Base-by-base conservation (phyloP, 257 asterid species). In the Forsythia viridissima region DNA sequence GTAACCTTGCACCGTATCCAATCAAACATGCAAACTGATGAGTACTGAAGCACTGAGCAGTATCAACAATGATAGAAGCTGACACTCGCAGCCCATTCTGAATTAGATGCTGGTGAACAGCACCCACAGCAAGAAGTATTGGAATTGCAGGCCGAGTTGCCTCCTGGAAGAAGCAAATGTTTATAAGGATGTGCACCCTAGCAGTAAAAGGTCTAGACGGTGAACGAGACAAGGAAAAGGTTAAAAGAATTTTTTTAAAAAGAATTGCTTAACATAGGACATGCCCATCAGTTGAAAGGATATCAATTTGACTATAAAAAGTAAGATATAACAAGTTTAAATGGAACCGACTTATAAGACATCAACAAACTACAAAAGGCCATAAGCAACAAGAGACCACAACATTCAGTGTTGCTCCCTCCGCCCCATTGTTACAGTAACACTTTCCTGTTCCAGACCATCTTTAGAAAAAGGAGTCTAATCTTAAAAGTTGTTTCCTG, bases 31-130 rank as follows among this genome's bases (percentile, higher is more conserved):
- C 99, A 86, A 96, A 96, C 72, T 96, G 99, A 87, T 96, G 99
- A 80, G 99, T 96, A 75, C 99, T 96, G 89, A 96, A 96, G 96
- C 98, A 96, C 88, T 96, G 98, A 82, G 99, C 99, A 10, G 99
- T 96, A 84, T 96, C 98, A 79, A 97, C 99, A 83, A 96, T 84
- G 82, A 96, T 96, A 81, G 99, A 96, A 82, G 99, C 97, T 84
- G 95, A 96, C 96, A 96, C 91, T 76, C 99, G 85, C 78, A 96
- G 86, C 75, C 99, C 99, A 82, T 92, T 96, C 87, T 96, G 99
- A 86, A 96, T 96, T 79, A 96, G 89, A 88, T 96, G 97, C 89
- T 96, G 99, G 83, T 96, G 99, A 84, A 96, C 98, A 71, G 99
- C 97, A 77, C 99, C 99, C 70, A 96, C 95, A 80, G 99, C 99